Percentiles rank a stretch among this genome's conserved stretches.
Evolutionary conservation across 2,329 filamentous ascomycete species (phyloP).

Genomic region (Talaromyces rugulosus): DNA sequence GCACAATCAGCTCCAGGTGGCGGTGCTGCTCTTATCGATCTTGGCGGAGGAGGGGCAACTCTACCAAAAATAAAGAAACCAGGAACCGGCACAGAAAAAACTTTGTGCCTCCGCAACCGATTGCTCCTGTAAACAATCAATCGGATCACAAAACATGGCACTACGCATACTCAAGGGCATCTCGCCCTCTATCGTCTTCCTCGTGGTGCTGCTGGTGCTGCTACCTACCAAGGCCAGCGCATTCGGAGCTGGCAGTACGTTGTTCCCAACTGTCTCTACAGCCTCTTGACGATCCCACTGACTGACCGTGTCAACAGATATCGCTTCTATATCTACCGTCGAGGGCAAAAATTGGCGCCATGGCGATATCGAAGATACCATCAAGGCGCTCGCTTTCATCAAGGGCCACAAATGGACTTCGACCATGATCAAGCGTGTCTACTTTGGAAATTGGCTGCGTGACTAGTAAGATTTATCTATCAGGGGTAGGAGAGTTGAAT

Average conservation of each 20-base stretch:
- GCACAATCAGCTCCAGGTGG: not conserved
- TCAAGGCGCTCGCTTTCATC: constrained; percentile 72
- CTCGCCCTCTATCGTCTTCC: constrained; percentile 27
- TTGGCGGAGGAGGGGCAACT: constrained; percentile 11
- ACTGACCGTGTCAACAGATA: constrained; percentile 29
- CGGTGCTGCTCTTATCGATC: constrained; percentile 1
- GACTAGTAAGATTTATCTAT: constrained; percentile 55
- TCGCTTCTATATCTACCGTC: constrained; percentile 47
- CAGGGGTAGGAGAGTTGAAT: not conserved
- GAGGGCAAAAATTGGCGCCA: constrained; percentile 52
- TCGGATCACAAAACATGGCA: constrained; percentile 5
- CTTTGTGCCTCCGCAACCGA: not conserved
- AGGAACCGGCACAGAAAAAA: not conserved
- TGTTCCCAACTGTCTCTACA: not conserved
- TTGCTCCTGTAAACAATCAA: not conserved
- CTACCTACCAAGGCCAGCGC: constrained; percentile 37
- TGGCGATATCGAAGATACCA: constrained; percentile 74
- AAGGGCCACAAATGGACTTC: constrained; percentile 81
- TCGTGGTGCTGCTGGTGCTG: constrained; percentile 34
- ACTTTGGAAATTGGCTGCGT: constrained; percentile 83
- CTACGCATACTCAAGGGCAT: constrained; percentile 18
- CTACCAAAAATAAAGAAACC: not conserved
- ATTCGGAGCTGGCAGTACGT: constrained; percentile 44
- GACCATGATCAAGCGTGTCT: constrained; percentile 71
- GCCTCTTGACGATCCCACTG: not conserved